Evolutionary conservation across 768 basidiomycete species (phyloP), one percentile per base, ranked within the genome.

Genomic region (Tephrocybe rancida): DNA sequence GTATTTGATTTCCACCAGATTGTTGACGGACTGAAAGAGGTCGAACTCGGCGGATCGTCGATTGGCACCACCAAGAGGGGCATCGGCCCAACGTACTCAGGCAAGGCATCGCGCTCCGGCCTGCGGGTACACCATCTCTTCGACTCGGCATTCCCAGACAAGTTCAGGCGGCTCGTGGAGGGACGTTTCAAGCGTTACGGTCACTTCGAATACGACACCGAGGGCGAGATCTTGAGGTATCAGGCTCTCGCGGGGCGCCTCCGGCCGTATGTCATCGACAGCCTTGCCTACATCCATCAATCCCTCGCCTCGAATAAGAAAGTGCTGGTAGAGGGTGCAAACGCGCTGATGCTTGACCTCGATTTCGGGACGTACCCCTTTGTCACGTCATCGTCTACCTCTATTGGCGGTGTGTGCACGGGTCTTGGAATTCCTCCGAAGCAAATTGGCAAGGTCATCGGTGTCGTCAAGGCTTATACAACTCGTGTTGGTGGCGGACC

Each of bases 1-100:
- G 97, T 99, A 29, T 95, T 99, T 65, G 97, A 98, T 68, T 98
- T 99, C 71, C 97, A 99, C 73, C 97, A 99, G 76, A 98, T 98
- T 65, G 97, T 98, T 25, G 97, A 99, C 67, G 97, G 97, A 5
- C 75, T 99, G 64, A 99, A 98, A 70, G 97, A 99, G 70, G 92
- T 94, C 34, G 97, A 98, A 69, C 83, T 98, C 21, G 97, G 97
- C 21, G 91, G 92, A 8, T 87, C 86, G 1, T 91, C 88, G 87
- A 98, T 99, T 66, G 97, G 97, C 22, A 99, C 97, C 29, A 99
- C 97, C 44, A 95, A 91, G 83, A 93, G 87, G 70, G 97, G 97
- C 47, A 98, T 99, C 65, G 97, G 97, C 71, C 97, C 97, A 70
- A 90, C 97, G 11, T 99, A 99, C 78, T 97, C 95, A 46, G 90